Conservation (phyloP, 495 filamentous ascomycete species). For the Thozetella sp. region DNA sequence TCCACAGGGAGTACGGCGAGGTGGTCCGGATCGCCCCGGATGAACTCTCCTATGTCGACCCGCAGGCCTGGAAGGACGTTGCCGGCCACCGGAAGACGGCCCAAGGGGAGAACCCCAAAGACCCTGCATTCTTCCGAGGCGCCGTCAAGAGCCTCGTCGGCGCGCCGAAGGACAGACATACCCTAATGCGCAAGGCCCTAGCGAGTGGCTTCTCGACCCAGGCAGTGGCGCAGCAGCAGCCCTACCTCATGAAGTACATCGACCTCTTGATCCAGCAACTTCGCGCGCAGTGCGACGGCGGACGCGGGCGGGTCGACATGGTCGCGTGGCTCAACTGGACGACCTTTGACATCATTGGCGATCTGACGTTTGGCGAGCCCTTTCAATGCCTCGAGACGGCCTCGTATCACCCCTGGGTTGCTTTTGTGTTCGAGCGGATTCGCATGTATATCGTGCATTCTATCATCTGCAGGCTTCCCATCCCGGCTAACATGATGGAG, state of each 20-base stretch:
- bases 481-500: no score
- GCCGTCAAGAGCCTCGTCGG: constrained; percentile 15
- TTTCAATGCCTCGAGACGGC: constrained; percentile 41
- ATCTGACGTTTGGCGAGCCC: constrained; percentile 52
- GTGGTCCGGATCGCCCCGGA: constrained; percentile 55
- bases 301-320: constrained; percentile 27
- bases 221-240: constrained; percentile 29
- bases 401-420: constrained; percentile 26
- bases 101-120: constrained; percentile 10
- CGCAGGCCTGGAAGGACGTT: constrained; percentile 57
- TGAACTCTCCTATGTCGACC: constrained; percentile 52
- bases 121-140: constrained; percentile 6
- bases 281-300: constrained; percentile 1
- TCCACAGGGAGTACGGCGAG: constrained; percentile 49
- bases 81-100: constrained; percentile 38
- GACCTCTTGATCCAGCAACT: constrained; percentile 34
- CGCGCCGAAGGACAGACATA: constrained; percentile 32
- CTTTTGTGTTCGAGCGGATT: constrained; percentile 22
- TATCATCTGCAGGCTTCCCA: no score
- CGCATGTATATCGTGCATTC: no score
- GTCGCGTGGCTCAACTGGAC: constrained; percentile 49
- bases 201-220: constrained; percentile 46
- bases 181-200: constrained; percentile 38
- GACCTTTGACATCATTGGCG: no score
- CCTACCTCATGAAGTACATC: constrained; percentile 25